phyloP scores from a whole-genome alignment of 805 yeast genomes.

The Monosporozyma siamensis region DNA sequence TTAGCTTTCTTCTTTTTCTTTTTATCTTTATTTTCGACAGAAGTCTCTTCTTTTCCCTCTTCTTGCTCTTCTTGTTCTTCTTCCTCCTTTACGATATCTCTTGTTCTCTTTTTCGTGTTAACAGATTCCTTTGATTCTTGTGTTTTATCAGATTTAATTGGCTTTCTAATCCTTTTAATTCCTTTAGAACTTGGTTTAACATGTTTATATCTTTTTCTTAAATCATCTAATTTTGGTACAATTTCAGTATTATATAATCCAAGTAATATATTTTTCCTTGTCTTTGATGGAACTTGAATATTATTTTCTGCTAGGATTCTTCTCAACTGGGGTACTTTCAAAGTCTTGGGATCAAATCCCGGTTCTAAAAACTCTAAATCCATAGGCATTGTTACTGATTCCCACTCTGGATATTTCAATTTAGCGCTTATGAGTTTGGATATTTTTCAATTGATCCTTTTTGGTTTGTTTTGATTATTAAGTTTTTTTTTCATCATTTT shows the following conservation, averaged over 20 bases:
- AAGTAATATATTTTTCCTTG: slow-evolving; percentile 59
- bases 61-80: slow-evolving; percentile 7
- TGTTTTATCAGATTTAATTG: slow-evolving; percentile 5
- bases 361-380: slow-evolving; percentile 11
- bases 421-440: no score
- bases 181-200: slow-evolving; percentile 15
- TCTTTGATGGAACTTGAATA: slow-evolving; percentile 46
- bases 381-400: no score
- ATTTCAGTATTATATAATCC: slow-evolving; percentile 44
- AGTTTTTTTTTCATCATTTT: no score
- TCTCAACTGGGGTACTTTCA: slow-evolving; percentile 62
- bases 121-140: background rate
- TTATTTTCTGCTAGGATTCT: slow-evolving; percentile 51
- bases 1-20: slow-evolving; percentile 9
- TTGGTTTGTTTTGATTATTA: background rate
- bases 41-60: slow-evolving; percentile 5
- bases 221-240: slow-evolving; percentile 37
- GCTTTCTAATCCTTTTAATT: slow-evolving; percentile 3
- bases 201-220: slow-evolving; percentile 29
- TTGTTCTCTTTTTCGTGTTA: slow-evolving; percentile 11
- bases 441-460: no score
- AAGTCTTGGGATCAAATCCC: slow-evolving; percentile 56
- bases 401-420: no score
- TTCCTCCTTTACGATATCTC: slow-evolving; percentile 1
- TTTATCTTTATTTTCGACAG: slow-evolving; percentile 2